These are phyloP conservation scores for Ceratobasidium papillatum DNA, from an alignment of 1,284 basidiomycete species.

Conservation along the genomic window DNA sequence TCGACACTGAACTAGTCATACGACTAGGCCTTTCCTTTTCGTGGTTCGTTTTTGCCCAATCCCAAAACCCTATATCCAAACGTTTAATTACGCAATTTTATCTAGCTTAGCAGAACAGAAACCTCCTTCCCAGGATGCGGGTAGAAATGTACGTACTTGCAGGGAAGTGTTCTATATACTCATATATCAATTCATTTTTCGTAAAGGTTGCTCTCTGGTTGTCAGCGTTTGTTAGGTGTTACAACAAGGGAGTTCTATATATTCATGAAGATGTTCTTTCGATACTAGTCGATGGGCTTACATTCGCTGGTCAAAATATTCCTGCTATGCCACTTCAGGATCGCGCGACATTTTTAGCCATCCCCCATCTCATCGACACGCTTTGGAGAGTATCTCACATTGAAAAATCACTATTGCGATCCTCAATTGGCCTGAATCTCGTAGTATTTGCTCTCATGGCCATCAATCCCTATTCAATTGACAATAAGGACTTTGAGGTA, in stretches of 20 bases:
- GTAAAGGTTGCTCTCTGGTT: slow-evolving; percentile 12
- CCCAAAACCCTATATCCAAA: neutral
- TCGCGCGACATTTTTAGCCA: neutral
- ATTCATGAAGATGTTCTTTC: slow-evolving; percentile 12
- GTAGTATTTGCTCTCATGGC: slow-evolving; percentile 1
- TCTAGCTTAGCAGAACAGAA: slow-evolving; percentile 3
- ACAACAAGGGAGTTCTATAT: neutral
- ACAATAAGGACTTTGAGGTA: neutral
- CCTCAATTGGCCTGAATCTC: slow-evolving; percentile 13
- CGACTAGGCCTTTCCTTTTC: slow-evolving; percentile 3
- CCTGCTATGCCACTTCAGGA: neutral
- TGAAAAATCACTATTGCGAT: neutral
- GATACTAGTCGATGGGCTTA: slow-evolving; percentile 2
- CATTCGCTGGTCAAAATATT: neutral
- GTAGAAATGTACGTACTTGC: neutral
- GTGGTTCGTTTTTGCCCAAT: neutral
- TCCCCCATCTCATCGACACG: slow-evolving; percentile 1
- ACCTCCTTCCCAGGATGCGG: neutral
- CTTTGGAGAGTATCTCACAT: slow-evolving; percentile 18
- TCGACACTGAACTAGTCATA: neutral
- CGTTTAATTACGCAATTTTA: neutral
- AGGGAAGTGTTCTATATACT: too few relatives aligned
- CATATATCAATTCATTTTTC: too few relatives aligned
- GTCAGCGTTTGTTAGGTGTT: neutral
- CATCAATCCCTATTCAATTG: neutral